These are phyloP conservation scores for Lasiodiplodia hormozganensis DNA, from an alignment of 2,329 filamentous ascomycete genomes.

Conservation along the genomic window DNA sequence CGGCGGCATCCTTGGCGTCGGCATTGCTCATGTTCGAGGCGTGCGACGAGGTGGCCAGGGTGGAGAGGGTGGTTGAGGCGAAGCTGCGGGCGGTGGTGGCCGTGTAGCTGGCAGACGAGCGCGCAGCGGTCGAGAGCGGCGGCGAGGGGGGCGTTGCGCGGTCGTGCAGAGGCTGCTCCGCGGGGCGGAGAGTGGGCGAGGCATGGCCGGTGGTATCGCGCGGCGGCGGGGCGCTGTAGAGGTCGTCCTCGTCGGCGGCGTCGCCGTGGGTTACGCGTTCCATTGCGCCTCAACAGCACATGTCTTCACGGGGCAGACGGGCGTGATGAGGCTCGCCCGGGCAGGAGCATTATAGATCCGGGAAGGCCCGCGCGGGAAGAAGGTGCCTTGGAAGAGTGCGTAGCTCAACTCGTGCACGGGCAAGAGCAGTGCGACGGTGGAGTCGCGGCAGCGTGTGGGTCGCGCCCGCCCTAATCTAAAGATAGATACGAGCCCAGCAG, in stretches of 20 bases:
- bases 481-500: slow-evolving; percentile 25
- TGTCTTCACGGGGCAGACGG: background rate
- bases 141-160: slow-evolving; percentile 22
- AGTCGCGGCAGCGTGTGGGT: slow-evolving; percentile 22
- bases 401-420: slow-evolving; percentile 2
- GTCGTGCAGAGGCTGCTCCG: slow-evolving; percentile 11
- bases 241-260: slow-evolving; percentile 27
- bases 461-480: slow-evolving; percentile 14
- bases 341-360: slow-evolving; percentile 22
- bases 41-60: slow-evolving; percentile 24
- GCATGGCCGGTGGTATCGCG: background rate
- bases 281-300: slow-evolving; percentile 27
- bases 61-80: slow-evolving; percentile 27
- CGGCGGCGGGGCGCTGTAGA: slow-evolving; percentile 31
- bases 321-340: background rate
- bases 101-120: slow-evolving; percentile 28
- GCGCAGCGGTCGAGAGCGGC: slow-evolving; percentile 23
- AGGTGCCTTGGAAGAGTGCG: background rate
- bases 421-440: slow-evolving; percentile 22
- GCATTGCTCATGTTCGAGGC: slow-evolving; percentile 25
- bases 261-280: slow-evolving; percentile 26
- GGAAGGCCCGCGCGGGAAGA: background rate
- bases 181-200: background rate
- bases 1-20: slow-evolving; percentile 20
- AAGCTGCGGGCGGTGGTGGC: slow-evolving; percentile 28